Evolutionary conservation across 2,329 filamentous ascomycete species (phyloP).

Genomic region (Cladophialophora carrionii): DNA sequence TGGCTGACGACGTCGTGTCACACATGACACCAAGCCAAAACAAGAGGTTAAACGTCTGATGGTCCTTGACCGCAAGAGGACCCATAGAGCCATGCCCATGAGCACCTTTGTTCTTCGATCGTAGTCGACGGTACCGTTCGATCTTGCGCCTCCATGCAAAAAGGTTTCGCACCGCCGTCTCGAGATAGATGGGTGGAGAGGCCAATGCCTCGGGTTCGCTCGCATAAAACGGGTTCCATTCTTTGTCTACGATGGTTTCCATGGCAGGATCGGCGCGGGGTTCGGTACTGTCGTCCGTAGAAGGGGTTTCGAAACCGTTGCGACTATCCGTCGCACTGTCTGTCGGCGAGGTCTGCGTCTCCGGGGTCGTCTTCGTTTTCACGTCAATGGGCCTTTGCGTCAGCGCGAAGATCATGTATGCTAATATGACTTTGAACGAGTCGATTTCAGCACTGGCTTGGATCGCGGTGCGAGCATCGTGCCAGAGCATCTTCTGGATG

Average conservation of each 20-base stretch:
- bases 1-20: conserved; percentile 61
- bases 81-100: conserved; percentile 3
- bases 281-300: neutral
- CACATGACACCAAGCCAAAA: conserved; percentile 66
- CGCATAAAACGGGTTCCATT: conserved; percentile 29
- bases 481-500: conserved; percentile 49
- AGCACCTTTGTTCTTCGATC: conserved; percentile 7
- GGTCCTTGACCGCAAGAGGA: conserved; percentile 41
- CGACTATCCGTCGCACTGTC: conserved; percentile 1
- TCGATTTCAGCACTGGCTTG: conserved; percentile 47
- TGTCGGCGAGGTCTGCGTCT: conserved; percentile 3
- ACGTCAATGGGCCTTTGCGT: conserved; percentile 47
- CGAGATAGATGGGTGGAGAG: conserved; percentile 30
- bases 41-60: conserved; percentile 57
- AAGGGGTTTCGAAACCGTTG: conserved; percentile 7
- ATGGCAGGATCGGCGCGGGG: conserved; percentile 5
- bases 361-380: neutral
- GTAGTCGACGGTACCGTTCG: conserved; percentile 22
- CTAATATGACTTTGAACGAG: conserved; percentile 52
- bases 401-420: conserved; percentile 53
- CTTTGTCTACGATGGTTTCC: conserved; percentile 11
- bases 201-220: conserved; percentile 24
- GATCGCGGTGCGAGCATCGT: conserved; percentile 48
- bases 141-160: conserved; percentile 30
- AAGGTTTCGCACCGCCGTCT: conserved; percentile 33